Evolutionary conservation across 2,329 filamentous ascomycete species (phyloP), one percentile per base, ranked within the genome.

Genomic region (Proliferodiscus dingleyae): DNA sequence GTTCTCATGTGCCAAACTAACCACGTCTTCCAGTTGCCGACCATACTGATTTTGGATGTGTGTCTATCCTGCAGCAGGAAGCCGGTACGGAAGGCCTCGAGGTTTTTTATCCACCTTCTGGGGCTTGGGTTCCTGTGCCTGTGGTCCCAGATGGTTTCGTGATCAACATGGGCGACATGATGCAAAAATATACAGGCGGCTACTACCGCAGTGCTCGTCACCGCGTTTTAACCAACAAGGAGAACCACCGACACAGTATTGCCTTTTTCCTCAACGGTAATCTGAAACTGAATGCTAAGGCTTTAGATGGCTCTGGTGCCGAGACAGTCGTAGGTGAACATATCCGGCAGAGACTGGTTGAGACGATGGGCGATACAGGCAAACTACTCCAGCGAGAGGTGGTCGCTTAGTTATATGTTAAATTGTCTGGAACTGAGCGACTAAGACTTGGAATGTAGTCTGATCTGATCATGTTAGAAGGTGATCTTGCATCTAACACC

Each of bases 211-310:
- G 68, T 54, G 73, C 67, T 45, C 54, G 72, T 2, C 75, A 78
- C 56, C 65, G 73, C 4, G 74, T 78, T 28, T 69, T 77, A 53
- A 76, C 76, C 63, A 66, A 64, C 43, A 67, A 65, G 5, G 64
- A 64, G 3, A 60, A 56, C 3, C 69, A 75, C 50, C 65, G 75
- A 19, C 78, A 76, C 55, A 74, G 70, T 2, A 64, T 77, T n/a
- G 71, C 73, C 0, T 73, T 77, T 47, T 77, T 77, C 57, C 68
- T 74, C 38, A 69, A 71, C 36, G 74, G 73, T 2, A 74, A 76
- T 55, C 63, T 71, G 4, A 70, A 33, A 15, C 23, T 22, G 10
- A 37, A 37, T 5, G 21, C 18, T 23, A 19, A 11, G 11, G 18
- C 19, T 13, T 23, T 37, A 19, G 34, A 37, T 34, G 34, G 34